A percentile compares a stretch with the other conserved stretches of the same genome.
Evolutionary conservation across 192 early-diverging fungal genomes (phyloP).

Genomic region (Gaertneriomyces sp.): DNA sequence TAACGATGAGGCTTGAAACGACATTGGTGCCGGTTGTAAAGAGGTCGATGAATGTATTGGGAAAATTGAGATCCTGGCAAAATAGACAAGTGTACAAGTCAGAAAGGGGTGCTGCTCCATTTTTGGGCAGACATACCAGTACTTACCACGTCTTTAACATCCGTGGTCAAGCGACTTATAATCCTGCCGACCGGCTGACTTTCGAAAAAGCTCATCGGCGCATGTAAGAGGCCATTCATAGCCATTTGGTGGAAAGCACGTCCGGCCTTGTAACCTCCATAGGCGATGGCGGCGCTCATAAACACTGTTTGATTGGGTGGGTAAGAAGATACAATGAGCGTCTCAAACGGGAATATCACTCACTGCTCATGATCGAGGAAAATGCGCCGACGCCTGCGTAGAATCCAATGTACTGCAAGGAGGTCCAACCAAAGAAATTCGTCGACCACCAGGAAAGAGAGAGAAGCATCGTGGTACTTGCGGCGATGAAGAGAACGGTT

Average conservation of each 20-base stretch:
- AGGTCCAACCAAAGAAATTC: not conserved
- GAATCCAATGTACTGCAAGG: constrained; percentile 6
- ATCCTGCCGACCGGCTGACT: constrained; percentile 67
- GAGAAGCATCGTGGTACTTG: constrained; percentile 22
- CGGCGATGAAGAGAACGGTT: constrained; percentile 49
- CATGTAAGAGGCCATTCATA: constrained; percentile 30
- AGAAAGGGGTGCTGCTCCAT: not conserved
- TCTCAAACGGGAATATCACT: too few species aligned
- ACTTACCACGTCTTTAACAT: constrained; percentile 25
- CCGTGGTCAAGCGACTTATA: constrained; percentile 82
- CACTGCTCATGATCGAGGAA: too few species aligned
- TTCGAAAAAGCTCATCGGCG: constrained; percentile 57
- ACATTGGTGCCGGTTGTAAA: constrained; percentile 4
- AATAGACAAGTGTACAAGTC: not conserved
- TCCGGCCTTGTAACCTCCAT: not conserved
- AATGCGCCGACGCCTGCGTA: constrained; percentile 13
- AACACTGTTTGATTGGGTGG: not conserved
- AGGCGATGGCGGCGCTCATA: constrained; percentile 3
- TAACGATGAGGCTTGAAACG: constrained; percentile 1
- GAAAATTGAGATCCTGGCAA: constrained; percentile 15
- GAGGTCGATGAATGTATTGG: constrained; percentile 17
- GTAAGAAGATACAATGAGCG: not conserved
- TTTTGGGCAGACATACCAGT: not conserved
- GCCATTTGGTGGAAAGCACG: constrained; percentile 32
- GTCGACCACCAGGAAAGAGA: constrained; percentile 13